Percentiles rank a stretch among this genome's conserved stretches.
phyloP scores from a whole-genome alignment of 306 rosid species.

The Mimosa bimucronata region DNA sequence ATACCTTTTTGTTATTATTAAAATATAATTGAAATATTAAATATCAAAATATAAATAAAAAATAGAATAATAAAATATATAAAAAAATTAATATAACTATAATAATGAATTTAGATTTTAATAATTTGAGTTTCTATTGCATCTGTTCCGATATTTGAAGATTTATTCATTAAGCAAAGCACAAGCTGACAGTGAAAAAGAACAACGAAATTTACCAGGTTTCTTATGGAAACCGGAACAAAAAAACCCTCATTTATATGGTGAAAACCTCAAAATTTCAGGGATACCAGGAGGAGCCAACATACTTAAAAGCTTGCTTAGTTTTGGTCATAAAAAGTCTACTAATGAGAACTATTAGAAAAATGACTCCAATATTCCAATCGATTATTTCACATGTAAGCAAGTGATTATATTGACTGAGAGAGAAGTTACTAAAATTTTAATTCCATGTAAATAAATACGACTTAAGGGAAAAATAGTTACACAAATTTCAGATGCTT shows the following conservation, averaged over 20 bases:
- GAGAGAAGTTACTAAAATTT: constrained; percentile 14
- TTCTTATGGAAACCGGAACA: background rate
- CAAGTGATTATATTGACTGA: constrained; percentile 3
- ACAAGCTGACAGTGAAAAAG: background rate
- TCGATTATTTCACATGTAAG: background rate
- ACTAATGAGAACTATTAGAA: background rate
- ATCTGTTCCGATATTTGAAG: background rate
- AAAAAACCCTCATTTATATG: background rate
- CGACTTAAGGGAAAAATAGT: constrained; percentile 41
- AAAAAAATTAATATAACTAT: too few species aligned
- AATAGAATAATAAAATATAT: too few species aligned
- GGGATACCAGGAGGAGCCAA: background rate
- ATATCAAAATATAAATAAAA: too few species aligned
- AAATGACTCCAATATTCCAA: background rate
- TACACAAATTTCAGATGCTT: constrained; percentile 63
- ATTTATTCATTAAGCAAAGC: background rate
- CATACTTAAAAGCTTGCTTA: background rate
- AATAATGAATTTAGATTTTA: too few species aligned
- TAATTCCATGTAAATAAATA: background rate
- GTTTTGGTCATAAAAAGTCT: constrained; percentile 26
- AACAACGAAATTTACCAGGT: background rate
- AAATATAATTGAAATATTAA: too few species aligned
- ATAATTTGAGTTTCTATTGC: background rate
- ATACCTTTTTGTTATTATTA: too few species aligned
- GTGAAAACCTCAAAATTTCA: background rate